Conservation (phyloP, 2,329 filamentous ascomycete species). For the Hymenoscyphus salicellus region DNA sequence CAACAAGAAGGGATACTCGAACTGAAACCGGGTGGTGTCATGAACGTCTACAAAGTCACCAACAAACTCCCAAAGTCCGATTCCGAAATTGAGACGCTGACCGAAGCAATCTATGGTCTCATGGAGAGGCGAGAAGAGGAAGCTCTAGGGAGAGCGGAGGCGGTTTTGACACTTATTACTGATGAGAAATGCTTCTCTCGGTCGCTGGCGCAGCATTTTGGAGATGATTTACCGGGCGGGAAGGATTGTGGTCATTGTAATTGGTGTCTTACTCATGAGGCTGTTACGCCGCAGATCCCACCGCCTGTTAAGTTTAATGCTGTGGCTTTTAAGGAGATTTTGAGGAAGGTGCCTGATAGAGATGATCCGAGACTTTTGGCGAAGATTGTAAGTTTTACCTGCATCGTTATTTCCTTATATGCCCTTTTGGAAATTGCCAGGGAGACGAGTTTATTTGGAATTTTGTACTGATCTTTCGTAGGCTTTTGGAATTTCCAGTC, state of each 20-base stretch:
- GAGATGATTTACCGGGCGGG: constrained; percentile 47
- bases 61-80: constrained; percentile 44
- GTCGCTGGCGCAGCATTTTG: constrained; percentile 55
- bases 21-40: constrained; percentile 50
- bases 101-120: constrained; percentile 47
- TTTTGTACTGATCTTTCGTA: background rate
- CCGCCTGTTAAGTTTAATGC: constrained; percentile 41
- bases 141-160: constrained; percentile 48
- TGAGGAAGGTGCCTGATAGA: constrained; percentile 45
- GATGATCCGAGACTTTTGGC: constrained; percentile 60
- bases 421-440: too few species aligned
- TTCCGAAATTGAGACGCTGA: constrained; percentile 44
- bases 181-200: constrained; percentile 49
- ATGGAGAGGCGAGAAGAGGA: constrained; percentile 53
- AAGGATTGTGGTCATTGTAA: constrained; percentile 56
- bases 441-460: too few species aligned
- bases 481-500: constrained; percentile 59
- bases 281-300: constrained; percentile 41
- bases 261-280: constrained; percentile 42
- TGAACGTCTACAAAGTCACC: constrained; percentile 53
- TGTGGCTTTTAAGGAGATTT: constrained; percentile 42
- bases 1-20: constrained; percentile 49
- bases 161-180: constrained; percentile 54
- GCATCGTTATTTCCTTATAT: too few species aligned
- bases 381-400: constrained; percentile 41